phyloP scores from a whole-genome alignment of 139 green algal genomes.

The Mychonastes homosphaera region DNA sequence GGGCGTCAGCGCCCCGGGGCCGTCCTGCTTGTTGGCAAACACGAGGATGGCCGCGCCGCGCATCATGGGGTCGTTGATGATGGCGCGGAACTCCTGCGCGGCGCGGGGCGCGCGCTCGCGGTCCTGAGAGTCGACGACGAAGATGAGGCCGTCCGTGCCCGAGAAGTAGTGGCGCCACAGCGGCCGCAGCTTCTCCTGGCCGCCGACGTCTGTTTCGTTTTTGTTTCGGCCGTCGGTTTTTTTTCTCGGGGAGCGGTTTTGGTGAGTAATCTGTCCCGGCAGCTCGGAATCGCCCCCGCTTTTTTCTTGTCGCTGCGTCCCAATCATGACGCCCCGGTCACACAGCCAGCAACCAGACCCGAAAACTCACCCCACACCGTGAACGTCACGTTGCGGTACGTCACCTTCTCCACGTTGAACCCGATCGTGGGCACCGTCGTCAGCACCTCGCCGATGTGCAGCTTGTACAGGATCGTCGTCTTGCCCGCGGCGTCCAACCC shows the following conservation, averaged over 20 bases:
- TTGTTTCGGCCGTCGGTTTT: no score
- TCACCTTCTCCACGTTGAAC: conserved; percentile 93
- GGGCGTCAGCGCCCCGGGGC: conserved; percentile 40
- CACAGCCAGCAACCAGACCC: no score
- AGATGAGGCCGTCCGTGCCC: conserved; percentile 98
- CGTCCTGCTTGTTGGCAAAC: conserved; percentile 96
- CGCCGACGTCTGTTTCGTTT: conserved; percentile 94
- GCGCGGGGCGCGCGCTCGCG: conserved; percentile 73
- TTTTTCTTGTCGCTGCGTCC: no score
- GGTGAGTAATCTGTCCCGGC: no score
- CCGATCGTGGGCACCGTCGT: neutral
- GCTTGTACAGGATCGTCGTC: conserved; percentile 98
- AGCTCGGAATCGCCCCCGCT: no score
- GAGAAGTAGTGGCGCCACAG: conserved; percentile 94
- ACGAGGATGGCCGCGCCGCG: conserved; percentile 86
- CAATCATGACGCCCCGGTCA: no score
- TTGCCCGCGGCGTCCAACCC: conserved; percentile 96
- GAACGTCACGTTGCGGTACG: conserved; percentile 92
- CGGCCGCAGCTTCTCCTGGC: conserved; percentile 88
- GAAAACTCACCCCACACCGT: conserved; percentile 92
- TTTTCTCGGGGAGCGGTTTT: no score
- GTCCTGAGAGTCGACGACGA: conserved; percentile 95
- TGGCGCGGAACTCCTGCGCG: conserved; percentile 78
- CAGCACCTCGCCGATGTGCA: conserved; percentile 91
- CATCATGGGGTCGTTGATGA: conserved; percentile 90